Base-by-base conservation (phyloP, 768 basidiomycete species). In the Boletales sp. region DNA sequence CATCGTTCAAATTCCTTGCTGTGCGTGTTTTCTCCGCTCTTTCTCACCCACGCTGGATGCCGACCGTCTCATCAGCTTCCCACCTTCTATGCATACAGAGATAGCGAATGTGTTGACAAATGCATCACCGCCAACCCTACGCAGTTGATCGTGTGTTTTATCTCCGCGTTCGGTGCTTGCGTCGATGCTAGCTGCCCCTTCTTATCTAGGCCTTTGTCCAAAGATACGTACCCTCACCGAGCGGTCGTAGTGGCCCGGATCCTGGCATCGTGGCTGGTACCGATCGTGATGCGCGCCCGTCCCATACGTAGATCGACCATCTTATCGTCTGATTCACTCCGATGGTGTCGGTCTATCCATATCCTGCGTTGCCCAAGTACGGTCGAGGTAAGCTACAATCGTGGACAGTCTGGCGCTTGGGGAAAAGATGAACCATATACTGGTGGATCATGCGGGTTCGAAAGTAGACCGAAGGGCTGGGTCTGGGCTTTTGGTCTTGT, bases 1-100 rank as follows among this genome's bases (percentile, higher is more conserved):
- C 74, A 47, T 80, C 79, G 61, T 77, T 78, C 43, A 72, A 73
- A 19, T 69, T 87, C 45, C 69, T 72, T 56, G 78, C 81, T 24
- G 85, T 87, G 51, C 30, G 83, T 60, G 1, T 36, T 17, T 24
- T 40, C 3, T 29, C 36, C 17, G 14, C 15, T 21, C 13, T 30
- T n/a, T 5, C 5, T 9, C n/a, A 3, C 8, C 14, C 32, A 19
- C 18, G 2, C 17, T 17, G 7, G 11, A 10, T 15, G 37, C 9
- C 10, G 30, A 31, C 17, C 18, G 29, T 30, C 9, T 18, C 3
- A 37, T 8, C 31, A 66, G 61, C 56, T 61, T 40, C 66, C 63
- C 2, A 51, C 46, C 14, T 58, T 66, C 47, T 36, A 48, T 29
- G 58, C 14, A 12, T 55, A 42, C 46, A 53, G 36, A 31, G 11